phyloP scores from a whole-genome alignment of 257 asterid genomes.

The Solanum boliviense region DNA sequence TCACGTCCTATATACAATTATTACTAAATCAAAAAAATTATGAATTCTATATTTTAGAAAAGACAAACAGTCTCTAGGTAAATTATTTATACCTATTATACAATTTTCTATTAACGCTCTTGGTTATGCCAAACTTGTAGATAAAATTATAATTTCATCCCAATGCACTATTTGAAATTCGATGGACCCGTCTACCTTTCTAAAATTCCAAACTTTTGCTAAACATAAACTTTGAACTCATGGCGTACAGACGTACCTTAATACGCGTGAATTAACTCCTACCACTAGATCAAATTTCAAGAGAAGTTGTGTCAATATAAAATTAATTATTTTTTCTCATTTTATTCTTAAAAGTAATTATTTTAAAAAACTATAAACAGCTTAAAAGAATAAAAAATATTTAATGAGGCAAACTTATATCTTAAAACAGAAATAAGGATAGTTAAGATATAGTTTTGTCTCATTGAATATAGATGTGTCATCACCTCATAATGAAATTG shows the following conservation, averaged over 20 bases:
- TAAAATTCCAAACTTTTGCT: neutral
- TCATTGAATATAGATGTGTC: no score
- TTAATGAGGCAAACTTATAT: neutral
- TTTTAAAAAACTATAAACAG: neutral
- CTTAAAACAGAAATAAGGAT: neutral
- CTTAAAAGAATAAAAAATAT: neutral
- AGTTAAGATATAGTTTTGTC: neutral
- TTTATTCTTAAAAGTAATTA: neutral
- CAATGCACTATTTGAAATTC: neutral
- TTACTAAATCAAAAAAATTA: no score
- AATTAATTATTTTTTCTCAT: neutral
- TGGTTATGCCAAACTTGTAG: neutral
- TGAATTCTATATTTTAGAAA: no score
- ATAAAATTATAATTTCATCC: neutral
- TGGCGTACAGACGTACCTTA: no score
- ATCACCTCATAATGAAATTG: neutral
- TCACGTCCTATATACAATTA: no score
- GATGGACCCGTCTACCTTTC: neutral
- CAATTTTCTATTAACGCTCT: no score
- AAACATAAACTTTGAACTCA: neutral
- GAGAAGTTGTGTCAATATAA: neutral
- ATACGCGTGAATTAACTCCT: no score
- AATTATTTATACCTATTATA: no score
- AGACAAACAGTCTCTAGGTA: no score
- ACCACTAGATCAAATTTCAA: neutral